A percentile compares a stretch with the other conserved stretches of the same genome.
phyloP scores from a whole-genome alignment of 1,284 basidiomycete genomes.

The Neotropicomus parvogracilis region DNA sequence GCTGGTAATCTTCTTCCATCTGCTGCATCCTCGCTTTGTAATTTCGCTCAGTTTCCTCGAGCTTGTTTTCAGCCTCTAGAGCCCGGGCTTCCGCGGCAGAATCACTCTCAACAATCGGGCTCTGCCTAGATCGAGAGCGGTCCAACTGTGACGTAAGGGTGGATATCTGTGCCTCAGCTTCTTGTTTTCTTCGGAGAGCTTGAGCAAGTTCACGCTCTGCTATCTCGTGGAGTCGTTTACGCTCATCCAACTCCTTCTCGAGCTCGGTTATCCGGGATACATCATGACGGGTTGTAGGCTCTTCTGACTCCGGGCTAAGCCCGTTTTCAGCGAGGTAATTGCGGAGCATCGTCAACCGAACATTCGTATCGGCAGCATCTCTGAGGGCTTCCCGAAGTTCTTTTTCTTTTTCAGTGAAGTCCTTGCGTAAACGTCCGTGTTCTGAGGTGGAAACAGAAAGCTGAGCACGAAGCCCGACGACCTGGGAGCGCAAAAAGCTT shows the following conservation, averaged over 20 bases:
- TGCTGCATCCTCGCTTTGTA: slow-evolving; percentile 77
- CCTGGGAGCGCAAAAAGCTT: slow-evolving; percentile 69
- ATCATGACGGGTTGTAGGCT: slow-evolving; percentile 41
- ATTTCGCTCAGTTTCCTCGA: slow-evolving; percentile 74
- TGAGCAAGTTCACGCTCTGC: slow-evolving; percentile 69
- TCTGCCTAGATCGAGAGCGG: slow-evolving; percentile 52
- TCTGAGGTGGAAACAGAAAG: slow-evolving; percentile 73
- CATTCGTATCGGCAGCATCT: slow-evolving; percentile 68
- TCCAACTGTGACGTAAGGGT: slow-evolving; percentile 67
- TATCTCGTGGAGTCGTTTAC: slow-evolving; percentile 68
- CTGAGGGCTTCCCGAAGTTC: slow-evolving; percentile 66
- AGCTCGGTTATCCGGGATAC: slow-evolving; percentile 62
- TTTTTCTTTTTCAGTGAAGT: slow-evolving; percentile 65
- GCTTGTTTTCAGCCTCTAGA: slow-evolving; percentile 65
- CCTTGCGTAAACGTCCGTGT: slow-evolving; percentile 66
- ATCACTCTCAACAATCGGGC: slow-evolving; percentile 40
- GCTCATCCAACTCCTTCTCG: slow-evolving; percentile 72
- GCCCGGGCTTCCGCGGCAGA: slow-evolving; percentile 54
- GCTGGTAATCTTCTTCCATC: slow-evolving; percentile 93
- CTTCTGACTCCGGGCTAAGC: slow-evolving; percentile 68
- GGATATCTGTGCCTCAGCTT: slow-evolving; percentile 68
- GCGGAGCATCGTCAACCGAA: slow-evolving; percentile 80
- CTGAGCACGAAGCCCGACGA: slow-evolving; percentile 76
- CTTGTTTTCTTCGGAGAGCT: slow-evolving; percentile 60
- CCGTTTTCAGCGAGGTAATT: slow-evolving; percentile 90